Percentiles rank a stretch among this genome's conserved stretches.
Conservation (phyloP, 2,329 filamentous ascomycete species). For the Rutstroemia sp. region DNA sequence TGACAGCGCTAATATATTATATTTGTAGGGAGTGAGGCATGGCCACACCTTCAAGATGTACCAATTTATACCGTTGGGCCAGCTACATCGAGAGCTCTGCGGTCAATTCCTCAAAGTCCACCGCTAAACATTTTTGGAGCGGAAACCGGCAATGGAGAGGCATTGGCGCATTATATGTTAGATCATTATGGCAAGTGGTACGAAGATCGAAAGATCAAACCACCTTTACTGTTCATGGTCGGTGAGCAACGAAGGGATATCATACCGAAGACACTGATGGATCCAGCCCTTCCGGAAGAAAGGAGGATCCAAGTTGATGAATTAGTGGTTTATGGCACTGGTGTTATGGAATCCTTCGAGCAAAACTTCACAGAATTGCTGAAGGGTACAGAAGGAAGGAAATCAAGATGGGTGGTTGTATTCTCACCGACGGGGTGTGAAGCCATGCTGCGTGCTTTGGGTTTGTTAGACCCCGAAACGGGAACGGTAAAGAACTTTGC, state of each 20-base stretch:
- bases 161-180: constrained; percentile 70
- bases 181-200: constrained; percentile 61
- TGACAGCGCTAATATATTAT: neutral
- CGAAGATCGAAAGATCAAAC: constrained; percentile 36
- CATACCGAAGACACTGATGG: constrained; percentile 74
- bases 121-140: constrained; percentile 63
- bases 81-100: constrained; percentile 69
- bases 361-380: constrained; percentile 53
- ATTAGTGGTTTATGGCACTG: constrained; percentile 79
- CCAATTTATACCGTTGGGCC: constrained; percentile 73
- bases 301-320: constrained; percentile 64
- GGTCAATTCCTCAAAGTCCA: constrained; percentile 43
- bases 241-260: constrained; percentile 86
- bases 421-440: constrained; percentile 62
- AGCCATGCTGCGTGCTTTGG: constrained; percentile 48
- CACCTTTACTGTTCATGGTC: constrained; percentile 74
- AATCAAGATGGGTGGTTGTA: constrained; percentile 65
- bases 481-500: constrained; percentile 30
- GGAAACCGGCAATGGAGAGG: constrained; percentile 79
- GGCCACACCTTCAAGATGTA: constrained; percentile 50
- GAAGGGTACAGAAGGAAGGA: constrained; percentile 34
- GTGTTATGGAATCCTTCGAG: constrained; percentile 72
- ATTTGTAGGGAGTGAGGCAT: constrained; percentile 24
- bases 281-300: constrained; percentile 39
- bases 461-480: constrained; percentile 41